These are phyloP conservation scores for Ilex asprella DNA, from an alignment of 257 asterid genomes.

Conservation along the genomic window DNA sequence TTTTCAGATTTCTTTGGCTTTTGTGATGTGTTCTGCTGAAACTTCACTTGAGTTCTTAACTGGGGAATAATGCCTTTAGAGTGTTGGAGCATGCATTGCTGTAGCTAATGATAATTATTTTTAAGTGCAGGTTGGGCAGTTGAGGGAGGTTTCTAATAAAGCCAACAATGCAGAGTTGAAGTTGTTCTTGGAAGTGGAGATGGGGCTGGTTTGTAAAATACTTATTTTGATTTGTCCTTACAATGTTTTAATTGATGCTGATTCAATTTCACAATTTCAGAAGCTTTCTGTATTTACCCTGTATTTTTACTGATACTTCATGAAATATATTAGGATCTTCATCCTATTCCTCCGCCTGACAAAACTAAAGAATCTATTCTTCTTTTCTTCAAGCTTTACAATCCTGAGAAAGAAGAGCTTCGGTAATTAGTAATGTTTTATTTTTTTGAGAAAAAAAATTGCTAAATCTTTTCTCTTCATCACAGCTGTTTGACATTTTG, in stretches of 20 bases:
- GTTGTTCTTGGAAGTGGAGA: slow-evolving; percentile 74
- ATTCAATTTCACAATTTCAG: slow-evolving; percentile 8
- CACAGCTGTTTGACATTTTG: slow-evolving; percentile 7
- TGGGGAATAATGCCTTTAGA: no score
- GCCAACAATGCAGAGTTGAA: slow-evolving; percentile 77
- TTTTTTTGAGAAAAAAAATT: no score
- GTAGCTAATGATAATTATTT: slow-evolving; percentile 5
- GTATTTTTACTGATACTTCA: slow-evolving; percentile 5
- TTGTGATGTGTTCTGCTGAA: background rate
- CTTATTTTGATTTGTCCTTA: slow-evolving; percentile 3
- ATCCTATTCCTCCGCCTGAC: slow-evolving; percentile 29
- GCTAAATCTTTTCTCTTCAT: background rate
- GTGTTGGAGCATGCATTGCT: no score
- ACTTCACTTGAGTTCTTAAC: no score
- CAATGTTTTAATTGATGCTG: slow-evolving; percentile 3
- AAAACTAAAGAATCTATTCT: slow-evolving; percentile 40
- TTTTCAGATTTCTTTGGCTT: slow-evolving; percentile 1
- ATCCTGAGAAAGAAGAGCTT: slow-evolving; percentile 45
- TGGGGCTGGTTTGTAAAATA: slow-evolving; percentile 48
- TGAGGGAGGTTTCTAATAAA: slow-evolving; percentile 81
- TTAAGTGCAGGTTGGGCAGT: slow-evolving; percentile 70
- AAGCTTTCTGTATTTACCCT: slow-evolving; percentile 9
- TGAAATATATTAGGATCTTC: slow-evolving; percentile 27
- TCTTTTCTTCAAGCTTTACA: slow-evolving; percentile 47
- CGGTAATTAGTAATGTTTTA: slow-evolving; percentile 19